Evolutionary conservation across 2,329 filamentous ascomycete species (phyloP), one percentile per base, ranked within the genome.

Genomic region (Fusarium drepaniforme): DNA sequence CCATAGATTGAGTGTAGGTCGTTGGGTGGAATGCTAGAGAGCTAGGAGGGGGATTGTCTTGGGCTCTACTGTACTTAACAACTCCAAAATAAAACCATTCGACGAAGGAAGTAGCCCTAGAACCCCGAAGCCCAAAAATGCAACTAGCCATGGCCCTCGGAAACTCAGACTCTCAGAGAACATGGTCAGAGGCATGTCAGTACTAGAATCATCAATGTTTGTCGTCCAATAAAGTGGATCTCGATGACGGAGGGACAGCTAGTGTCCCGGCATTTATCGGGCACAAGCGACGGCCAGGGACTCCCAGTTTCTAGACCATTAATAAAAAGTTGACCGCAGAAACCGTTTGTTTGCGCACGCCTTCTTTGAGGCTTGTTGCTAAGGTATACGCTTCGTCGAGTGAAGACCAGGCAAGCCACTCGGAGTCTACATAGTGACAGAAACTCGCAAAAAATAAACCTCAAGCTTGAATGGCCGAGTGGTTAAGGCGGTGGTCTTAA

Each of bases 401-500:
- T 16, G 5, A 37, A 35, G 3, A n/a, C 4, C 3, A 5, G 7
- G 16, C 3, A 18, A 18, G 15, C 6, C 8, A 49, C 16, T 53
- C 49, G 9, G 25, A 28, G 18, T 53, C 25, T 53, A 53, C 5
- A 53, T 30, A 53, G 16, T 30, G 25, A 53, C 49, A 30, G 49
- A 28, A 53, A 30, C 49, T 8, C 49, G 16, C 9, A 53, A 53
- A 30, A 53, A n/a, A 53, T 53, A 53, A 53, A 53, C 49, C 49
- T 53, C 49, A 30, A 53, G 49, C 49, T 53, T 53, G 49, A 53
- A 53, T 53, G 49, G 49, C 49, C 49, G 49, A 53, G 49, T 53
- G 49, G 49, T 53, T 53, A 53, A 53, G 49, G 49, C 49, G 49
- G 49, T 53, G 49, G 49, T 53, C 49, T 53, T 53, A 53, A 53